phyloP scores from a whole-genome alignment of 441 rosid species.

The Corymbia calophylla region DNA sequence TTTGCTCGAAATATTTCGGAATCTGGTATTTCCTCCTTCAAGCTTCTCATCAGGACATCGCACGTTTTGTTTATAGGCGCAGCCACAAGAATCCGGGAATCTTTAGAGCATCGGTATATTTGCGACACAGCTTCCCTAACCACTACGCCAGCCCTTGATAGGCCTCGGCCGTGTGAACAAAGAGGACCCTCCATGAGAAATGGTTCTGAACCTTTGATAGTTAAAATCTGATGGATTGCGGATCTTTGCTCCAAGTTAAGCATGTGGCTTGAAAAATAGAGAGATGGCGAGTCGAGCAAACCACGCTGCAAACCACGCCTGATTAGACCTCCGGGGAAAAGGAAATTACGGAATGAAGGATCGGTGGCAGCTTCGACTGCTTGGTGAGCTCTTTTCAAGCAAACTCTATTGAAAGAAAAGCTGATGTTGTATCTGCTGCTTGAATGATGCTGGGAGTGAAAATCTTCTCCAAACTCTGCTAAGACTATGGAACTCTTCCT shows the following conservation, averaged over 20 bases:
- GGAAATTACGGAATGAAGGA: conserved; percentile 13
- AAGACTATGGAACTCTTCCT: conserved; percentile 10
- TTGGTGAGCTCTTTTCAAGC: conserved; percentile 36
- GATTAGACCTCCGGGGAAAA: conserved; percentile 17
- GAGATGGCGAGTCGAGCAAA: background rate
- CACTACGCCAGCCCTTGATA: conserved; percentile 19
- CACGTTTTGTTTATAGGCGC: conserved; percentile 31
- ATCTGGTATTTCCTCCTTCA: conserved; percentile 15
- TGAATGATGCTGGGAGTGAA: conserved; percentile 20
- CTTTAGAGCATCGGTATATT: conserved; percentile 6
- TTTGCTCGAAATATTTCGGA: conserved; percentile 27
- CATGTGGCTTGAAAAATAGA: background rate
- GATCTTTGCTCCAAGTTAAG: conserved; percentile 6
- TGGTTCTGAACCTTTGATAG: conserved; percentile 16
- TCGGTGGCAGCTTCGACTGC: conserved; percentile 27
- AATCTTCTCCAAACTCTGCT: conserved; percentile 32
- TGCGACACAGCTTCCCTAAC: conserved; percentile 20
- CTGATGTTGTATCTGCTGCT: conserved; percentile 23
- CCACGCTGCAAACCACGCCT: background rate
- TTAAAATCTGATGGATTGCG: conserved; percentile 13
- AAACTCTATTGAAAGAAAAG: conserved; percentile 38
- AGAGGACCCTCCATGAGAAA: conserved; percentile 30
- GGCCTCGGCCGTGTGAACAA: background rate
- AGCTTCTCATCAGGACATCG: conserved; percentile 25
- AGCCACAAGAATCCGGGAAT: conserved; percentile 21